Percentiles rank a stretch among this genome's conserved stretches.
phyloP scores from a whole-genome alignment of 345 rosid genomes.

The Syzygium aromaticum region DNA sequence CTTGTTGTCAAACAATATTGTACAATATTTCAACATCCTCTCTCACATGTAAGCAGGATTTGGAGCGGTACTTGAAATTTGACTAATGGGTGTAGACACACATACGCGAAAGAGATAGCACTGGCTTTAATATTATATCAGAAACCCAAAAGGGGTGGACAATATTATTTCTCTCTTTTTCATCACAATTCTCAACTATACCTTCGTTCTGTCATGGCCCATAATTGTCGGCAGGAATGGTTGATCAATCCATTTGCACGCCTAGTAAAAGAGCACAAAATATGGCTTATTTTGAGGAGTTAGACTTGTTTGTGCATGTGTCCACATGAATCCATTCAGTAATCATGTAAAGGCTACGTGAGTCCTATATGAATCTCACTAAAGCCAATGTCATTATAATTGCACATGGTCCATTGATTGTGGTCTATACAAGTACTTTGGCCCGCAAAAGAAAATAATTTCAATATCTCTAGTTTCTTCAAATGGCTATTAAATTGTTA shows the following conservation, averaged over 20 bases:
- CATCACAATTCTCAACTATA: neutral
- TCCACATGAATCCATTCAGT: neutral
- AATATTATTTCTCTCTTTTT: neutral
- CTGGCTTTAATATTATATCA: fast-evolving
- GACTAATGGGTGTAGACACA: fast-evolving
- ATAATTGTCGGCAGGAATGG: neutral
- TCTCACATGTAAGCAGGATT: fast-evolving
- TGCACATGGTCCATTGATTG: neutral
- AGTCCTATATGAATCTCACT: neutral
- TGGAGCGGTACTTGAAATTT: neutral
- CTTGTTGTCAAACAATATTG: no score
- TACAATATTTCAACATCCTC: neutral
- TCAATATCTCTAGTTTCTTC: neutral
- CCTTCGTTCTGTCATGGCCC: neutral
- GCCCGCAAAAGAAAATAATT: neutral
- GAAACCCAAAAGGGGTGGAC: neutral
- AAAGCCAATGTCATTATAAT: neutral
- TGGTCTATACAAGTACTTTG: neutral
- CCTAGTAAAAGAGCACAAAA: neutral
- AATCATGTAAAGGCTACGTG: neutral
- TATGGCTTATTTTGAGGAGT: neutral
- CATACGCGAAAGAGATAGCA: no score
- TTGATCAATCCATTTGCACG: neutral
- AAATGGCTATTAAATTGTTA: neutral
- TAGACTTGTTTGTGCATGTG: neutral